Evolutionary conservation across 2,329 filamentous ascomycete species (phyloP).

Genomic region (Drechslera avenae): DNA sequence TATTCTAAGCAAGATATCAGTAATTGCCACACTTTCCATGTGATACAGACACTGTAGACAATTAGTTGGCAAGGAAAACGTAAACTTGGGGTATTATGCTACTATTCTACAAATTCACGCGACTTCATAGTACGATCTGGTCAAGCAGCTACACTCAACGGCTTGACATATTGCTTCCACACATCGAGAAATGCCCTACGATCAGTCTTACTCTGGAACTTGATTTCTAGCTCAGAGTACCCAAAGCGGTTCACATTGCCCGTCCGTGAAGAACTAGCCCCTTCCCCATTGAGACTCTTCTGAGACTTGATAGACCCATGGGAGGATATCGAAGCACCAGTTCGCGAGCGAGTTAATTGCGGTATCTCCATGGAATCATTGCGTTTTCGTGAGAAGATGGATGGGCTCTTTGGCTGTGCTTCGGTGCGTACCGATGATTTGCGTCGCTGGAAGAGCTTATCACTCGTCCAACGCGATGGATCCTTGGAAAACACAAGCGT

Average conservation of each 20-base stretch:
- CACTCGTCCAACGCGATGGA: conserved; percentile 29
- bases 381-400: conserved; percentile 5
- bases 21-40: too few relatives aligned
- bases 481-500: conserved; percentile 39
- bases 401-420: conserved; percentile 2
- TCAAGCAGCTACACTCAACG: conserved; percentile 9
- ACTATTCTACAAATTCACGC: not conserved
- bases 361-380: conserved; percentile 18
- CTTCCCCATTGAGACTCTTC: conserved; percentile 13
- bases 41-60: too few relatives aligned
- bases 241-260: conserved; percentile 34
- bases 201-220: conserved; percentile 35
- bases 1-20: too few relatives aligned
- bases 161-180: conserved; percentile 35
- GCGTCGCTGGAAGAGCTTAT: conserved; percentile 33
- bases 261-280: not conserved
- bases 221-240: conserved; percentile 36
- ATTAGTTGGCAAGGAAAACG: too few relatives aligned
- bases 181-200: conserved; percentile 34
- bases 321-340: conserved; percentile 20
- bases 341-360: conserved; percentile 13
- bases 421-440: conserved; percentile 20
- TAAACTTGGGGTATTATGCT: not conserved
- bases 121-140: not conserved
- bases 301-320: conserved; percentile 17